Conservation (phyloP, 176 grass and related monocot genomes). For the Cenchrus purpureus region DNA sequence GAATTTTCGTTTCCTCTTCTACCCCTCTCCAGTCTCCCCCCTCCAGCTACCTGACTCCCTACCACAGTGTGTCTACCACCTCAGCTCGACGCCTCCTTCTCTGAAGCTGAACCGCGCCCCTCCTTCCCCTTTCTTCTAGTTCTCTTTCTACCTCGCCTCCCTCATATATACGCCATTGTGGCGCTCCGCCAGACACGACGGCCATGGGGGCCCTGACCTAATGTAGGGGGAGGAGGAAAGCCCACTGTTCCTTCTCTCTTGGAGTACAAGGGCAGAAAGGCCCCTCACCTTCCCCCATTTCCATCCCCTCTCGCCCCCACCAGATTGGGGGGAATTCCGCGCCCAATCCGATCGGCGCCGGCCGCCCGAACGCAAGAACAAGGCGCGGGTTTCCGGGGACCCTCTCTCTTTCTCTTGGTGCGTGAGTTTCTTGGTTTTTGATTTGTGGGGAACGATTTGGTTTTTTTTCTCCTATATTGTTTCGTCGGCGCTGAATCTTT, state of each 20-base stretch:
- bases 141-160: background rate
- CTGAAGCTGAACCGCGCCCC: background rate
- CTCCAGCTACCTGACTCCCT: background rate
- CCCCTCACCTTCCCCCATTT: constrained; percentile 25
- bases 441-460: background rate
- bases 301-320: constrained; percentile 21
- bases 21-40: background rate
- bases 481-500: background rate
- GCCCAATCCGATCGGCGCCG: constrained; percentile 32
- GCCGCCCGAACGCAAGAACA: background rate
- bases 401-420: background rate
- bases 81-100: too few relatives aligned
- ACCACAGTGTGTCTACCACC: background rate
- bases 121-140: background rate
- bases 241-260: constrained; percentile 43
- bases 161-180: constrained; percentile 41
- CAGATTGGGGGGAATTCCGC: constrained; percentile 22
- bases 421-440: background rate
- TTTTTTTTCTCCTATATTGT: background rate
- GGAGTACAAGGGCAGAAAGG: constrained; percentile 33
- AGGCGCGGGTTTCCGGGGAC: background rate
- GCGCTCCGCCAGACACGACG: background rate
- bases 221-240: constrained; percentile 3
- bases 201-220: constrained; percentile 2
- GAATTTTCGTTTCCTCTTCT: constrained; percentile 6